These are phyloP conservation scores for Aspergillus mulundensis DNA, from an alignment of 495 filamentous ascomycete species.

Conservation along the genomic window DNA sequence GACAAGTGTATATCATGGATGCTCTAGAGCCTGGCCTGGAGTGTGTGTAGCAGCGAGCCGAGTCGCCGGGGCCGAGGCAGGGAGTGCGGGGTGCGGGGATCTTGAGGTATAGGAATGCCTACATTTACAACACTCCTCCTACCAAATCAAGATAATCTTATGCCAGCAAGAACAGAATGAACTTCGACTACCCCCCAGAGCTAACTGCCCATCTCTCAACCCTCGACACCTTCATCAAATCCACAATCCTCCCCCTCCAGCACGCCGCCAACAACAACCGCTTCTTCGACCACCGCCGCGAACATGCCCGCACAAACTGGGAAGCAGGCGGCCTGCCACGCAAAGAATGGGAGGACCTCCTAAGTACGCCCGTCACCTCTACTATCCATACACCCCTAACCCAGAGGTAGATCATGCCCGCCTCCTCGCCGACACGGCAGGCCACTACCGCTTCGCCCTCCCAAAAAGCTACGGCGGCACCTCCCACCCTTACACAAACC, in stretches of 20 bases:
- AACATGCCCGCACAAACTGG: slow-evolving; percentile 54
- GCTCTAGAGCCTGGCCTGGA: too few species aligned
- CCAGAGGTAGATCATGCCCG: slow-evolving; percentile 31
- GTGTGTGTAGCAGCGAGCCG: too few species aligned
- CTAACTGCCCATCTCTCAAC: slow-evolving; percentile 40
- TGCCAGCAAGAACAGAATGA: slow-evolving; percentile 37
- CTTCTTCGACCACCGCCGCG: slow-evolving; percentile 59
- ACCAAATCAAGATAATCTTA: too few species aligned
- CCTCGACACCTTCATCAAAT: slow-evolving; percentile 53
- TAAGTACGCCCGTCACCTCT: slow-evolving; percentile 16
- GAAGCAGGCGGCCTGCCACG: slow-evolving; percentile 49
- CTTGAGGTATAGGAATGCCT: too few species aligned
- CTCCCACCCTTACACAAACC: slow-evolving; percentile 42
- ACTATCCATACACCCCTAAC: neutral
- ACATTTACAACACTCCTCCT: neutral
- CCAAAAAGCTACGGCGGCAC: slow-evolving; percentile 51
- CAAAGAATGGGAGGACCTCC: slow-evolving; percentile 52
- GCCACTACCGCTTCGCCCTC: slow-evolving; percentile 54
- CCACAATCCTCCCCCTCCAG: slow-evolving; percentile 49
- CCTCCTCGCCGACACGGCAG: slow-evolving; percentile 47
- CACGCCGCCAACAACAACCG: slow-evolving; percentile 49
- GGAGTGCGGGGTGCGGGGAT: too few species aligned
- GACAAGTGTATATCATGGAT: too few species aligned
- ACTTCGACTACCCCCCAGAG: slow-evolving; percentile 50
- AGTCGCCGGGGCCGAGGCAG: slow-evolving; percentile 31